Evolutionary conservation across 2,329 filamentous ascomycete genomes (phyloP), one percentile per base, ranked within the genome.

Genomic region (Ceratocystis destructans): DNA sequence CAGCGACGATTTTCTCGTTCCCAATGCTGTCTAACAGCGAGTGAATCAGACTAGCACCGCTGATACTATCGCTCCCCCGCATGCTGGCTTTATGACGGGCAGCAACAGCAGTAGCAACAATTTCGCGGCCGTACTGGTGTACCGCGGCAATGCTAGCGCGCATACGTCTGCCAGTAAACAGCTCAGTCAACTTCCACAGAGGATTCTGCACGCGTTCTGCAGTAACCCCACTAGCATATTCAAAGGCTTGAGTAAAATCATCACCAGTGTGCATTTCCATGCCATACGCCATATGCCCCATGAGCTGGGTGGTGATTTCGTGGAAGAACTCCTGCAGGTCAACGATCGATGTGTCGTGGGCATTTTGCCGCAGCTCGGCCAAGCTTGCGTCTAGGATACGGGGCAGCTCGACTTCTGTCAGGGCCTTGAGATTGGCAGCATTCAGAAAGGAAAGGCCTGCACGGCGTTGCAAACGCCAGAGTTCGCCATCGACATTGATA

Each of bases 241-340:
- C 84, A 70, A 87, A 87, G 0, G 83, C 80, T 63, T 77, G 69
- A 3, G 82, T 82, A 72, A 87, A 87, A 1, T 80, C 79, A 68
- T 86, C 82, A 41, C 80, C 77, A 61, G 82, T 78, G 70, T 83
- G 82, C 77, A 87, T 86, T 69, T 87, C 83, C 83, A 86, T 86
- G 71, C 84, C 81, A 70, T 87, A 87, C 15, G 85, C 85, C 82
- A 87, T 85, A 68, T 79, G 79, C n/a, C 84, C 85, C 81, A 87
- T 86, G 28, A 87, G 71, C 67, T 83, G 79, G 25, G 84, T 87
- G 1, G 84, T 87, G 59, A 87, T 79, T 71, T 86, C 83, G 64
- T 85, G 82, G 59, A 87, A 81, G 1, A 84, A 75, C n/a, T 74
- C 76, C 70, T 87, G 83, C 61, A 87, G 72, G 71, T 87, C 82